Base-by-base conservation (phyloP, 1,284 basidiomycete species). In the Apiotrichum gamsii region DNA sequence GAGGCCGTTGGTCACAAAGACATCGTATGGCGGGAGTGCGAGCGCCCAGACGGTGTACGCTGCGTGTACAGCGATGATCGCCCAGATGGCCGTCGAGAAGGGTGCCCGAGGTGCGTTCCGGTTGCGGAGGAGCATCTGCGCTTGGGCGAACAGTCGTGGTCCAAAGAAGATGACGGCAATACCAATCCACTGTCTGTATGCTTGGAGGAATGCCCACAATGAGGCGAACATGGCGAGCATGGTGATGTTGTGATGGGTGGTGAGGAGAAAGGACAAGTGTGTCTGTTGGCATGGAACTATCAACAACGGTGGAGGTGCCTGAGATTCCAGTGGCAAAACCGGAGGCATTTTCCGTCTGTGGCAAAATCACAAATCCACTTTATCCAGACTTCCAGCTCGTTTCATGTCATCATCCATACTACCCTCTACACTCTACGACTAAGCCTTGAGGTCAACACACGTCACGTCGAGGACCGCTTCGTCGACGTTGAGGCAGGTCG, bases 21-120 rank as follows among this genome's bases (percentile, higher is more conserved):
- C 31, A 46, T 69, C 55, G 53, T 54, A 67, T 0, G 64, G 61
- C 11, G 62, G 67, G 5, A 35, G 21, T 28, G 54, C 6, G 25
- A 62, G 52, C 2, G 41, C 36, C 13, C 25, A 49, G 23, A 58
- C 9, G 8, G 42, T 25, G 36, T 53, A 59, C 4, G 54, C 14
- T 3, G 52, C 52, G 34, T 61, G 49, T 6, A 55, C 18, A 24
- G 35, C 34, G 1, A 61, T 25, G 19, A 60, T 28, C 13, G 58
- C 15, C 40, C 52, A 52, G 23, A 52, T 29, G 13, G 39, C 10
- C 10, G 14, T 35, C 8, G 49, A 39, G 4, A 49, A 13, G 9
- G 48, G 28, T 4, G 23, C 10, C 15, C 19, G 19, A 13, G 24
- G 32, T 5, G 2, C 0, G 16, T 24, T 23, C 5, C 25, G 18